Evolutionary conservation across 768 basidiomycete genomes (phyloP).

Genomic region (Agaricus sinodeliciosus): DNA sequence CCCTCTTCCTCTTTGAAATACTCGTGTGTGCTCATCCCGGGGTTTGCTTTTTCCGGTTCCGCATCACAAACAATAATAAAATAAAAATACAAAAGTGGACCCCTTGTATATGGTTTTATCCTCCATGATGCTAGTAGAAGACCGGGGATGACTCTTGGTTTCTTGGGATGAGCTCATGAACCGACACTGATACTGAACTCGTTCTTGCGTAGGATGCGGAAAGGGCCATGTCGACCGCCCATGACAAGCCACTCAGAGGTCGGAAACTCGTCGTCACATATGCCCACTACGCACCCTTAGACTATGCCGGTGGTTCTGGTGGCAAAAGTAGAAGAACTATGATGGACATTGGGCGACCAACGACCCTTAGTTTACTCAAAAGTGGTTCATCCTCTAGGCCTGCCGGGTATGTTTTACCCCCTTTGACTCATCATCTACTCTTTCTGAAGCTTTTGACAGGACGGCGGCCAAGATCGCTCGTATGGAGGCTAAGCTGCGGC

Average conservation of each 20-base stretch:
- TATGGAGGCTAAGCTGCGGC: constrained; percentile 91
- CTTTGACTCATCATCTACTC: neutral
- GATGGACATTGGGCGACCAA: constrained; percentile 63
- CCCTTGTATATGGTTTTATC: too few relatives aligned
- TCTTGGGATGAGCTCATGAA: neutral
- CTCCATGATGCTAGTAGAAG: too few relatives aligned
- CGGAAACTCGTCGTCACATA: constrained; percentile 87
- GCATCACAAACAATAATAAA: neutral
- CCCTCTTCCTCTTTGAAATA: constrained; percentile 2
- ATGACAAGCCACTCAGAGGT: constrained; percentile 81
- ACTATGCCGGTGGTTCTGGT: constrained; percentile 20
- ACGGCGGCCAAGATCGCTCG: constrained; percentile 87
- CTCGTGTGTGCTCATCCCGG: constrained; percentile 10
- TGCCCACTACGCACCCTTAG: constrained; percentile 76
- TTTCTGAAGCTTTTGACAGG: constrained; percentile 29
- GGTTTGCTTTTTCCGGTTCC: constrained; percentile 18
- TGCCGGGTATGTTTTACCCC: constrained; percentile 31
- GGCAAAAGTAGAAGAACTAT: constrained; percentile 32
- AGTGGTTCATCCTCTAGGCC: constrained; percentile 46
- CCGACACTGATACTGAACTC: neutral
- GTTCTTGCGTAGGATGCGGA: constrained; percentile 67
- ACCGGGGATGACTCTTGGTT: too few relatives aligned
- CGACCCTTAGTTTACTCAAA: constrained; percentile 85
- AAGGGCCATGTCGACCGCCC: constrained; percentile 63
- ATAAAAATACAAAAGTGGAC: too few relatives aligned